These are phyloP conservation scores for Mycena chlorophos DNA, from an alignment of 768 basidiomycete genomes.

Conservation along the genomic window DNA sequence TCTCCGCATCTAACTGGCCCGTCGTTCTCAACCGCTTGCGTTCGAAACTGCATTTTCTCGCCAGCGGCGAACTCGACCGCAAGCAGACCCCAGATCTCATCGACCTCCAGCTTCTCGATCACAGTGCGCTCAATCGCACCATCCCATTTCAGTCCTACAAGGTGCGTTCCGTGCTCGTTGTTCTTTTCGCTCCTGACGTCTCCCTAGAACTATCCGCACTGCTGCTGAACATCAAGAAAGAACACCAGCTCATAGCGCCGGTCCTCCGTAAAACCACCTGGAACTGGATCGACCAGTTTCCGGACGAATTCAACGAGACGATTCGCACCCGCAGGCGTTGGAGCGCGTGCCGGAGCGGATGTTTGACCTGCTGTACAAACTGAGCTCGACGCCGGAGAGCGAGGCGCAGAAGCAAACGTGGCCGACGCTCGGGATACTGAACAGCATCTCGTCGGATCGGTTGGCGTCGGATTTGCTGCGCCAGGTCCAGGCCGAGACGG, in stretches of 20 bases:
- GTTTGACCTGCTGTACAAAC: slow-evolving; percentile 69
- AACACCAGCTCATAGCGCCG: slow-evolving; percentile 69
- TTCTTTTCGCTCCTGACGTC: neutral
- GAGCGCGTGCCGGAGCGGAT: slow-evolving; percentile 86
- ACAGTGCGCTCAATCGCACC: slow-evolving; percentile 70
- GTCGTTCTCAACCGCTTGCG: slow-evolving; percentile 73
- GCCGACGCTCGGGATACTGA: slow-evolving; percentile 67
- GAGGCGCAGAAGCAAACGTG: slow-evolving; percentile 50
- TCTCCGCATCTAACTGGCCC: slow-evolving; percentile 87
- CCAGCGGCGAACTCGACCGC: slow-evolving; percentile 32
- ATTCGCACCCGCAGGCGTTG: slow-evolving; percentile 58
- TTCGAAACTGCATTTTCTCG: slow-evolving; percentile 66
- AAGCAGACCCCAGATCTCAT: slow-evolving; percentile 57
- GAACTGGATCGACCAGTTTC: slow-evolving; percentile 87
- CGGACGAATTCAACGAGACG: slow-evolving; percentile 72
- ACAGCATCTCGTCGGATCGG: slow-evolving; percentile 75
- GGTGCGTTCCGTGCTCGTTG: slow-evolving; percentile 40
- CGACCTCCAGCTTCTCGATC: slow-evolving; percentile 77
- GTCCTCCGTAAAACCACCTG: slow-evolving; percentile 79
- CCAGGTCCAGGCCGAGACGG: slow-evolving; percentile 16
- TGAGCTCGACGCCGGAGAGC: slow-evolving; percentile 42
- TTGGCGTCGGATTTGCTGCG: slow-evolving; percentile 53
- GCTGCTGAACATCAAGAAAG: slow-evolving; percentile 80
- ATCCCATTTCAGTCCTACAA: slow-evolving; percentile 71
- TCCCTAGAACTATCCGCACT: slow-evolving; percentile 72